A percentile compares a stretch with the other conserved stretches of the same genome.
phyloP scores from a whole-genome alignment of 208 protist species.

The Trypanosoma scelopori region DNA sequence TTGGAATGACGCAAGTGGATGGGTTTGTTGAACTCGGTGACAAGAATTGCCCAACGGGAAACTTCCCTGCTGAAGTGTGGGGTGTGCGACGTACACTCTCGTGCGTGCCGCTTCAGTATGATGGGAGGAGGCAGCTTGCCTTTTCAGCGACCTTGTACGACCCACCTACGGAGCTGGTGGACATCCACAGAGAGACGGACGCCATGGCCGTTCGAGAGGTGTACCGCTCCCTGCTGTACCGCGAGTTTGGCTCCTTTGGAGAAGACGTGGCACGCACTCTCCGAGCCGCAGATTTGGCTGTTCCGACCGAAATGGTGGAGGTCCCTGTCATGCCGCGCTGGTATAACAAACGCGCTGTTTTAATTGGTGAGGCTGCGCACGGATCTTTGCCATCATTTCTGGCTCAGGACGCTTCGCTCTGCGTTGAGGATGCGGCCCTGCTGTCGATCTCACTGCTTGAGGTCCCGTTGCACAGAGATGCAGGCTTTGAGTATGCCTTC shows the following conservation, averaged over 20 bases:
- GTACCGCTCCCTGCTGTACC: slow-evolving; percentile 42
- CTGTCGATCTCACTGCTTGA: slow-evolving; percentile 78
- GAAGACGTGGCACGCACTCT: slow-evolving; percentile 39
- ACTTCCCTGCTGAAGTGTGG: slow-evolving; percentile 70
- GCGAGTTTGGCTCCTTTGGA: slow-evolving; percentile 62
- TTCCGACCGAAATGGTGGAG: slow-evolving; percentile 74
- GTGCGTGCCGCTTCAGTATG: slow-evolving; percentile 42
- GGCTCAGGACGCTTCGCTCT: slow-evolving; percentile 81
- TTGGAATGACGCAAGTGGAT: slow-evolving; percentile 81
- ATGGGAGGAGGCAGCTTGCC: slow-evolving; percentile 48
- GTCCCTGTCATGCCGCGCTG: slow-evolving; percentile 89
- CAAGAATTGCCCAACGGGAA: slow-evolving; percentile 36
- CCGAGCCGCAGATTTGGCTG: slow-evolving; percentile 44
- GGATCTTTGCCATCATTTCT: slow-evolving; percentile 84
- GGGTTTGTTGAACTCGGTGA: slow-evolving; percentile 53
- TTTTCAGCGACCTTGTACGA: slow-evolving; percentile 77
- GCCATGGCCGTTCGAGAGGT: slow-evolving; percentile 47
- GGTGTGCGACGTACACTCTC: slow-evolving; percentile 41
- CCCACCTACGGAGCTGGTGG: slow-evolving; percentile 52
- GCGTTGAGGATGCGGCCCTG: slow-evolving; percentile 88
- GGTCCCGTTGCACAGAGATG: slow-evolving; percentile 73
- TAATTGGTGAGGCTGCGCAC: slow-evolving; percentile 87
- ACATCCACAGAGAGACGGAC: slow-evolving; percentile 39
- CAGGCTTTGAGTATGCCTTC: slow-evolving; percentile 86
- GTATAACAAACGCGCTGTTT: slow-evolving; percentile 85